Conservation (phyloP, 306 rosid species). For the Acacia crassicarpa region DNA sequence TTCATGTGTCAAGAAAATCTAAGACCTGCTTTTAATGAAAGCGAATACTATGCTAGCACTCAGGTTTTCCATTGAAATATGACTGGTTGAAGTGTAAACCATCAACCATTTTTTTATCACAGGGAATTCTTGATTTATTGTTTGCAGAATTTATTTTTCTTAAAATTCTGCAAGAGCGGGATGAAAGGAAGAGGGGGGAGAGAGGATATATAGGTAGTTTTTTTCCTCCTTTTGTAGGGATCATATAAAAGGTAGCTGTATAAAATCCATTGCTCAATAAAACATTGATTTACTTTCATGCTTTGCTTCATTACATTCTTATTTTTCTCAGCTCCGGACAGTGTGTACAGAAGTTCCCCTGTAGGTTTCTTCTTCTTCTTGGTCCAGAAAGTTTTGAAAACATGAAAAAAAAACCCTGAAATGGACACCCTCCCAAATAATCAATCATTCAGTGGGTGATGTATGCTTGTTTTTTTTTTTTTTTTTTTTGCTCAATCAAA, state of each 20-base stretch:
- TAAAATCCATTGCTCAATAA: background rate
- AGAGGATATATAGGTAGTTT: background rate
- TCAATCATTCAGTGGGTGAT: background rate
- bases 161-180: slow-evolving; percentile 18
- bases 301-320: background rate
- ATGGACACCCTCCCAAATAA: no score
- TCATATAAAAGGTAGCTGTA: slow-evolving; percentile 8
- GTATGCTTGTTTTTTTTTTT: background rate
- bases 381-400: background rate
- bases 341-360: background rate
- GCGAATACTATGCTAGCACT: slow-evolving; percentile 71
- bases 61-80: slow-evolving; percentile 61
- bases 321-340: background rate
- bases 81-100: background rate
- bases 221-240: background rate
- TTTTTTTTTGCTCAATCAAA: no score
- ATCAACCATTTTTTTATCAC: background rate
- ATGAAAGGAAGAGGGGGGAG: background rate
- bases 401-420: no score
- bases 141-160: slow-evolving; percentile 10
- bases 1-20: slow-evolving; percentile 51
- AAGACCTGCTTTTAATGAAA: slow-evolving; percentile 71
- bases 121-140: background rate
- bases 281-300: background rate
- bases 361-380: background rate